phyloP scores from a whole-genome alignment of 164 flowering plant genomes.

The Hamamelis virginiana region DNA sequence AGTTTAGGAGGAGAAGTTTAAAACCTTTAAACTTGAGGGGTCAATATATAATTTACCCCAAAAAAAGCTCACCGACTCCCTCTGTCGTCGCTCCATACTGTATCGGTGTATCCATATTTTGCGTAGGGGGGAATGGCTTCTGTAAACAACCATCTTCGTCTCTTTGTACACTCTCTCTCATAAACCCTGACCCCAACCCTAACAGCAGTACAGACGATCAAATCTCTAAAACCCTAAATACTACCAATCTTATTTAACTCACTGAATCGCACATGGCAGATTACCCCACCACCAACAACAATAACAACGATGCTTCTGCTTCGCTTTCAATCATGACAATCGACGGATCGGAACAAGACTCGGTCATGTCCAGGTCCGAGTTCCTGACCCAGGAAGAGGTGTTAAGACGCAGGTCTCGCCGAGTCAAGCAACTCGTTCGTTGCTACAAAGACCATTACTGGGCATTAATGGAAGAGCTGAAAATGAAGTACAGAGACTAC shows the following conservation, averaged over 20 bases:
- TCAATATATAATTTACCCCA: too few species aligned
- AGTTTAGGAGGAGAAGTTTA: too few species aligned
- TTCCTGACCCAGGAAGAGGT: slow-evolving; percentile 52
- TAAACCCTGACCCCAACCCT: slow-evolving; percentile 17
- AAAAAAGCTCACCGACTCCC: too few species aligned
- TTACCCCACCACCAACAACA: neutral
- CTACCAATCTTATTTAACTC: neutral
- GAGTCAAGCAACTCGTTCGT: slow-evolving; percentile 35
- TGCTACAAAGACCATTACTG: slow-evolving; percentile 55
- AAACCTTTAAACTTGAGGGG: too few species aligned
- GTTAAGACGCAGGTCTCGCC: slow-evolving; percentile 46
- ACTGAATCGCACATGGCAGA: slow-evolving; percentile 3
- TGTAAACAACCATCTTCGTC: too few species aligned
- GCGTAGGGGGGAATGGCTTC: too few species aligned
- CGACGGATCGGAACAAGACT: slow-evolving; percentile 36
- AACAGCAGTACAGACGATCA: too few species aligned
- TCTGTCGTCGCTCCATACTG: too few species aligned
- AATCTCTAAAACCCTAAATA: neutral
- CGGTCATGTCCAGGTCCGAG: slow-evolving; percentile 32
- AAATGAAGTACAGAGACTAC: slow-evolving; percentile 47
- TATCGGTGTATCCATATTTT: too few species aligned
- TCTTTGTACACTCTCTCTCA: too few species aligned
- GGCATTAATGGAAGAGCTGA: slow-evolving; percentile 64
- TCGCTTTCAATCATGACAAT: slow-evolving; percentile 2
- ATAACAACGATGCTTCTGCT: neutral